These are phyloP conservation scores for Termitomyces sp. DNA, from an alignment of 768 basidiomycete genomes.

Conservation along the genomic window DNA sequence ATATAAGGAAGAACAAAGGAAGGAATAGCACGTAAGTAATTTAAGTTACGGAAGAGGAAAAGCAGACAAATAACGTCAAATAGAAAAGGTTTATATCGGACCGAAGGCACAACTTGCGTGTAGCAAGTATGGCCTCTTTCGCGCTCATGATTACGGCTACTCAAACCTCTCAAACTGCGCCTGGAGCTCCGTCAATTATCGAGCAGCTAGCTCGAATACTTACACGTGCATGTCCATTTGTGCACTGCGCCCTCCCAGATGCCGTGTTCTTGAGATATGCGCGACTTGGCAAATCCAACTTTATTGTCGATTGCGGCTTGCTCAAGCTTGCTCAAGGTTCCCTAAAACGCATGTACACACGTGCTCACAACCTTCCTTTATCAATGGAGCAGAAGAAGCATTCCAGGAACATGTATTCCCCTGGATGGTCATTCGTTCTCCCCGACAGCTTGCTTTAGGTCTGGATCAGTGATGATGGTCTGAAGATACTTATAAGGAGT, in stretches of 20 bases:
- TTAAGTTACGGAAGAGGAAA: too few relatives aligned
- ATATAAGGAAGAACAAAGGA: too few relatives aligned
- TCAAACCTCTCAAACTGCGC: too few relatives aligned
- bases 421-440: background rate
- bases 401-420: background rate
- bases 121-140: background rate
- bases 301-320: background rate
- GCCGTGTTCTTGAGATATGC: background rate
- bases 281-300: background rate
- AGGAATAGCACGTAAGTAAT: too few relatives aligned
- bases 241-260: background rate
- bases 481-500: slow-evolving; percentile 4
- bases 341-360: background rate
- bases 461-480: background rate
- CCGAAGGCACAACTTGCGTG: too few relatives aligned
- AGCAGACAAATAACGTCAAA: too few relatives aligned
- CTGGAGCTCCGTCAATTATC: background rate
- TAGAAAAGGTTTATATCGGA: too few relatives aligned
- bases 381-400: slow-evolving; percentile 7
- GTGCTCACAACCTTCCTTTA: background rate
- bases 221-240: background rate
- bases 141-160: background rate
- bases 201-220: background rate
- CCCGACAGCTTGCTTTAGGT: background rate
- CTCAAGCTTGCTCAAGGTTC: background rate